A percentile compares a stretch with the other conserved stretches of the same genome.
These are phyloP conservation scores for Carex kokanica DNA, from an alignment of 176 grass and related monocot species.

Conservation along the genomic window DNA sequence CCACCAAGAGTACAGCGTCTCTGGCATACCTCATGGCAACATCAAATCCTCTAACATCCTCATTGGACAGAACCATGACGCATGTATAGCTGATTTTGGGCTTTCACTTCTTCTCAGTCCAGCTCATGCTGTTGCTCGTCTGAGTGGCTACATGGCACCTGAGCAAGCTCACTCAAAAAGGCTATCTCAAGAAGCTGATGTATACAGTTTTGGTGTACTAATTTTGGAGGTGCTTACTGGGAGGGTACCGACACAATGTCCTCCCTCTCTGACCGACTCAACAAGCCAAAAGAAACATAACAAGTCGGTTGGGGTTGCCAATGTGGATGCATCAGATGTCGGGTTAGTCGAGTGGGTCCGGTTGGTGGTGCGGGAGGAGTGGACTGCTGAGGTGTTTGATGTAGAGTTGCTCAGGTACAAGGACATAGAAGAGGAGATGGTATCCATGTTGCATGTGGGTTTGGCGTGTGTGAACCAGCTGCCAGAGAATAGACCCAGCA, in stretches of 20 bases:
- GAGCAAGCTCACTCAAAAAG: slow-evolving; percentile 48
- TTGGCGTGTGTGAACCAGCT: slow-evolving; percentile 43
- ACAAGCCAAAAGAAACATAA: slow-evolving; percentile 24
- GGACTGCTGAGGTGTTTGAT: slow-evolving; percentile 84
- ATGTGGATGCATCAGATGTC: not conserved
- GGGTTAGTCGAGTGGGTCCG: slow-evolving; percentile 46
- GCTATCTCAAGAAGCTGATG: slow-evolving; percentile 70
- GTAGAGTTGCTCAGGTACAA: slow-evolving; percentile 75
- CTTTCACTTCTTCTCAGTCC: slow-evolving; percentile 59
- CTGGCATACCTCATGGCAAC: slow-evolving; percentile 59
- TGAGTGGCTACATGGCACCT: slow-evolving; percentile 56
- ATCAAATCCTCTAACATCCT: slow-evolving; percentile 77
- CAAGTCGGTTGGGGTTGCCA: not conserved
- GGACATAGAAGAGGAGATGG: slow-evolving; percentile 82
- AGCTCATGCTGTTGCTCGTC: slow-evolving; percentile 41
- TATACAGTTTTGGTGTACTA: slow-evolving; percentile 75
- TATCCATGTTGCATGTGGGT: slow-evolving; percentile 67
- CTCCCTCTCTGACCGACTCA: slow-evolving; percentile 12
- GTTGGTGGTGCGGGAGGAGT: slow-evolving; percentile 80
- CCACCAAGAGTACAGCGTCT: slow-evolving; percentile 49
- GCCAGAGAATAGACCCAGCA: slow-evolving; percentile 61
- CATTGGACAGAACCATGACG: slow-evolving; percentile 43
- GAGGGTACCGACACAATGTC: slow-evolving; percentile 39
- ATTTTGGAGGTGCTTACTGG: slow-evolving; percentile 69
- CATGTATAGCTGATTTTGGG: slow-evolving; percentile 59